A percentile compares a stretch with the other conserved stretches of the same genome.
phyloP scores from a whole-genome alignment of 2,329 filamentous ascomycete species.

The Diaporthe destruens region DNA sequence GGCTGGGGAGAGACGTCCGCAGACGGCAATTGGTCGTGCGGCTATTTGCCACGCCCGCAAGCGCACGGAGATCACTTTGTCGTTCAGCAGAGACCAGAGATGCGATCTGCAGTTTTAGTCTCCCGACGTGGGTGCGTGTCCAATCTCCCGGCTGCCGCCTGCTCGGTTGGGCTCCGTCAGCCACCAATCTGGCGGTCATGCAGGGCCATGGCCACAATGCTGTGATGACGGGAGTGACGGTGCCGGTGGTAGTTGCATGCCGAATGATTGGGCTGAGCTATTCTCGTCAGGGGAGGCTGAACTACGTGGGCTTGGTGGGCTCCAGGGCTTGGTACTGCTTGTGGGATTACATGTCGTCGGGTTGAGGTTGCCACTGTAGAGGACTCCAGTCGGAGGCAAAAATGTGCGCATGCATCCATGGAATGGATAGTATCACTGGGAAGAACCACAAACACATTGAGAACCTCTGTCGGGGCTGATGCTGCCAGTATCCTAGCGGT shows the following conservation, averaged over 20 bases:
- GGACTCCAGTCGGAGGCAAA: constrained; percentile 4
- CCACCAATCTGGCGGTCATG: background rate
- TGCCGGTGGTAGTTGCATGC: background rate
- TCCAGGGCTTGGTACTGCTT: too few species aligned
- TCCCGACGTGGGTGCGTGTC: background rate
- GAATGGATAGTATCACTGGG: background rate
- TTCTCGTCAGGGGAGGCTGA: background rate
- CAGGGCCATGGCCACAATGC: background rate
- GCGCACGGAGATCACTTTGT: constrained; percentile 20
- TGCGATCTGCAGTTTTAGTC: constrained; percentile 27
- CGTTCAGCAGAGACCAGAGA: constrained; percentile 8
- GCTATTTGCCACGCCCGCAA: constrained; percentile 34
- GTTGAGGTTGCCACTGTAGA: constrained; percentile 17
- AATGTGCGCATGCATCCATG: background rate
- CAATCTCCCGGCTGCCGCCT: constrained; percentile 22
- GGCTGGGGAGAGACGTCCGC: background rate
- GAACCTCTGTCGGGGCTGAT: too few species aligned
- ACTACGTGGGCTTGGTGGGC: background rate
- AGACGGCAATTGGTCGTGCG: constrained; percentile 33
- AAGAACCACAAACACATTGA: too few species aligned
- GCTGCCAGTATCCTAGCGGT: background rate
- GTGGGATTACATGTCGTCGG: background rate
- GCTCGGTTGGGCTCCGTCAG: constrained; percentile 13
- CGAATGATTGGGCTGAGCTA: background rate
- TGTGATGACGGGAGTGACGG: background rate